A percentile compares a stretch with the other conserved stretches of the same genome.
Evolutionary conservation across 345 rosid species (phyloP).

Genomic region (Durio zibethinus): DNA sequence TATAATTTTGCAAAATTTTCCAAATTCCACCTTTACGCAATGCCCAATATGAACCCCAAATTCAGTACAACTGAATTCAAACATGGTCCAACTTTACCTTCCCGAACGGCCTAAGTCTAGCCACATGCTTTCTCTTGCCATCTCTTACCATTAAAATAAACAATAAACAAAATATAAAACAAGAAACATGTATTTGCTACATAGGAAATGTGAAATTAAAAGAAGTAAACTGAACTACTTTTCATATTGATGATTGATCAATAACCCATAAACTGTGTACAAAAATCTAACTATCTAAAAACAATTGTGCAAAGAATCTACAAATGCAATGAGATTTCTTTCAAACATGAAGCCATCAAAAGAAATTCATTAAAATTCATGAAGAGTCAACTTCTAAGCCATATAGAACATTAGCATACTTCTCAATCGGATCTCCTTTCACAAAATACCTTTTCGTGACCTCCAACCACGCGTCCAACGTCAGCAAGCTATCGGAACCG

Average conservation of each 20-base stretch:
- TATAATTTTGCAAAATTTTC: background rate
- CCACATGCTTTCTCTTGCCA: background rate
- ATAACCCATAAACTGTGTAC: slow-evolving; percentile 18
- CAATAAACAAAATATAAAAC: background rate
- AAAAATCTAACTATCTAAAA: slow-evolving; percentile 1
- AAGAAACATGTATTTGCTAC: background rate
- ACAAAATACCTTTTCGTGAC: slow-evolving; percentile 29
- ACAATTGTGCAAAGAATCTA: background rate
- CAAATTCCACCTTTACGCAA: background rate
- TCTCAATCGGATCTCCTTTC: slow-evolving; percentile 12
- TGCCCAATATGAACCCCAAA: background rate
- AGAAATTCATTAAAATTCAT: background rate
- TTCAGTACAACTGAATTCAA: background rate
- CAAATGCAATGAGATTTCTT: background rate
- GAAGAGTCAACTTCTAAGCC: slow-evolving; percentile 37
- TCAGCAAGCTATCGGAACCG: slow-evolving; percentile 44
- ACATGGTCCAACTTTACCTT: background rate
- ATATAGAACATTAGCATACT: slow-evolving; percentile 35
- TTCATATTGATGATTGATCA: slow-evolving; percentile 31
- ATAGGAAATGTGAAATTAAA: background rate
- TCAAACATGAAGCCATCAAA: slow-evolving; percentile 8
- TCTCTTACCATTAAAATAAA: background rate
- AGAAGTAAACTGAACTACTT: slow-evolving; percentile 20
- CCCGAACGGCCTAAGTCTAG: background rate
- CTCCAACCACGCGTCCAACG: slow-evolving; percentile 36